Evolutionary conservation across 345 rosid species (phyloP).

Genomic region (Linum usitatissimum): DNA sequence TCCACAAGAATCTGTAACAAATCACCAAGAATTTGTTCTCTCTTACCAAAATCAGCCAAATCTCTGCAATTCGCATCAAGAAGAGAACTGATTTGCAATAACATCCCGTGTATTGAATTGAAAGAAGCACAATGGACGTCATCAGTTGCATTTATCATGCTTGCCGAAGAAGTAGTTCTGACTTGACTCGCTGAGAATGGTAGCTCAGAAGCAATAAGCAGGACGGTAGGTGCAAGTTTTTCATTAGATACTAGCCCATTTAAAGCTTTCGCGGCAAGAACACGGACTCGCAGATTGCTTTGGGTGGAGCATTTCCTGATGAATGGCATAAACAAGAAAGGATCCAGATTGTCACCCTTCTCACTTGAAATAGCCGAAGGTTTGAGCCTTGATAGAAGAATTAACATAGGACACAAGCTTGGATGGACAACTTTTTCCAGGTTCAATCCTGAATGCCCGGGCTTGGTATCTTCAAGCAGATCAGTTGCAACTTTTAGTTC

Average conservation of each 20-base stretch:
- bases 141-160: slow-evolving; percentile 10
- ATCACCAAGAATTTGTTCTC: slow-evolving; percentile 63
- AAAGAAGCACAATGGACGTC: slow-evolving; percentile 29
- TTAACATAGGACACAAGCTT: slow-evolving; percentile 86
- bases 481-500: slow-evolving; percentile 75
- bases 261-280: slow-evolving; percentile 89
- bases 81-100: slow-evolving; percentile 72
- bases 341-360: slow-evolving; percentile 83
- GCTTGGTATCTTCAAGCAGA: slow-evolving; percentile 35
- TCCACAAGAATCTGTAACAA: slow-evolving; percentile 40
- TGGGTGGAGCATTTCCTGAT: slow-evolving; percentile 85
- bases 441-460: slow-evolving; percentile 47
- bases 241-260: slow-evolving; percentile 86
- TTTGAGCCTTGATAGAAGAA: slow-evolving; percentile 89
- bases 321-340: slow-evolving; percentile 85
- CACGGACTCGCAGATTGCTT: slow-evolving; percentile 71
- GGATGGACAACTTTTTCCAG: slow-evolving; percentile 73
- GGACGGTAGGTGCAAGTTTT: slow-evolving; percentile 52
- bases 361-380: slow-evolving; percentile 85
- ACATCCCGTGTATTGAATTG: slow-evolving; percentile 72
- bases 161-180: slow-evolving; percentile 13
- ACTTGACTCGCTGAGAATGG: slow-evolving; percentile 22
- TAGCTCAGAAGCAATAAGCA: slow-evolving; percentile 58
- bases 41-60: slow-evolving; percentile 62
- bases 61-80: slow-evolving; percentile 71